Conservation (phyloP, 768 basidiomycete genomes). For the Lyophyllum decastes region DNA sequence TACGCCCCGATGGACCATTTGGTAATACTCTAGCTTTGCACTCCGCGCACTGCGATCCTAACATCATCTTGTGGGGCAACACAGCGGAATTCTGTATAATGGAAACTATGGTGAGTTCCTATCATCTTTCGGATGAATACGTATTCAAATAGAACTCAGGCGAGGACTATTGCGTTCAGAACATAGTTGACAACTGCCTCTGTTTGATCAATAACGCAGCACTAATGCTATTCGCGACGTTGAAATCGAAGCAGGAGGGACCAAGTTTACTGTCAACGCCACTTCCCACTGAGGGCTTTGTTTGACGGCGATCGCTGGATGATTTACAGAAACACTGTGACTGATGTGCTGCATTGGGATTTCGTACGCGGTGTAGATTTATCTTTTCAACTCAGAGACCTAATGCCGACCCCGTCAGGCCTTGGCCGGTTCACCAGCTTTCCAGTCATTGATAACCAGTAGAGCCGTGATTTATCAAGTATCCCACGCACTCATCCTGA, state of each 20-base stretch:
- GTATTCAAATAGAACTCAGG: neutral
- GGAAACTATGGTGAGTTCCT: slow-evolving; percentile 60
- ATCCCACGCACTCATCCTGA: neutral
- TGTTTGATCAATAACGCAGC: slow-evolving; percentile 27
- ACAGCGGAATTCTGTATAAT: slow-evolving; percentile 66
- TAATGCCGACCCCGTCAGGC: slow-evolving; percentile 7
- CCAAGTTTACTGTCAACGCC: slow-evolving; percentile 50
- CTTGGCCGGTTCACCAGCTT: slow-evolving; percentile 18
- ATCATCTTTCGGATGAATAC: neutral
- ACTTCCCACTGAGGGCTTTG: slow-evolving; percentile 50
- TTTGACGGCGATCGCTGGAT: slow-evolving; percentile 70
- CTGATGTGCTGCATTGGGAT: slow-evolving; percentile 68
- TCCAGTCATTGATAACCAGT: slow-evolving; percentile 33
- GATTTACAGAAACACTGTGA: slow-evolving; percentile 61
- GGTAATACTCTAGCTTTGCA: slow-evolving; percentile 25
- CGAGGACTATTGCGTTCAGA: slow-evolving; percentile 38
- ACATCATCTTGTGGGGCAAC: slow-evolving; percentile 42
- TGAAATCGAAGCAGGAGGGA: slow-evolving; percentile 61
- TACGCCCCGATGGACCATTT: slow-evolving; percentile 53
- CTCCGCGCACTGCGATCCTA: neutral
- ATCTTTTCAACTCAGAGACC: neutral
- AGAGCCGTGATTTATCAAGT: slow-evolving; percentile 19
- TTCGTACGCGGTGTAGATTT: slow-evolving; percentile 41
- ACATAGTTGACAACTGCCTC: neutral
- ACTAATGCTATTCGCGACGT: slow-evolving; percentile 62